Base-by-base conservation (phyloP, 1,284 basidiomycete species). In the Prillingera fragicola region DNA sequence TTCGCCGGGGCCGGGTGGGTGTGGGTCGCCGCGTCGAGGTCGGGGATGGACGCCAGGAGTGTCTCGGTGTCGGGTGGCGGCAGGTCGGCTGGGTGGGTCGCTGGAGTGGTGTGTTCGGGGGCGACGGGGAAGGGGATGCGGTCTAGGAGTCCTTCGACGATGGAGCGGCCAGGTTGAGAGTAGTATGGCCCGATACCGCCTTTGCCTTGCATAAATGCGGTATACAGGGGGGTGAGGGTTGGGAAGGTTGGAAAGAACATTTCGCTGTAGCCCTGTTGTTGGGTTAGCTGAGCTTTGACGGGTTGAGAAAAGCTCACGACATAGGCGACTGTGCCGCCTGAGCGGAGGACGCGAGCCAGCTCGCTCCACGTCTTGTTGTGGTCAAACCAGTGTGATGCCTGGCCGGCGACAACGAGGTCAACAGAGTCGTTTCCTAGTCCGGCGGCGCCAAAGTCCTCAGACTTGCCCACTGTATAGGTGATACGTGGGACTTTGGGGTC, bases 321-420 rank as follows among this genome's bases (percentile, higher is more conserved):
- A 54, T 85, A 81, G 3, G 84, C 85, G 7, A 81, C 79, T 0
- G 80, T 83, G 0, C 87, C 89, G 8, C 80, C 77, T 0, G 75
- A 77, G 29, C 78, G 75, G 38, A 90, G 68, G 3, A 85, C 75
- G 2, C 84, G 75, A 2, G 75, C 74, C 2, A 82, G 70, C 62
- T 87, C 81, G 0, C 75, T 77, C 84, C 87, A 91, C 6, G 84
- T 74, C 48, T 74, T 77, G 4, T 67, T 61, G 76, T 84, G 85
- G 59, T 89, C 75, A 62, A 91, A 91, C 87, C 87, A 91, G 63
- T 94, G 88, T 1, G 82, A 81, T 0, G 88, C 81, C 68, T 90
- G 88, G 2, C 84, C 85, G 15, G 85, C 76, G 5, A 84, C 77
- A 27, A 87, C 72, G 45, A 92, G 65, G 65, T 92, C 89, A 3